These are phyloP conservation scores for Lodderomyces parapsilosis DNA, from an alignment of 1,139 yeast genomes.

Conservation along the genomic window DNA sequence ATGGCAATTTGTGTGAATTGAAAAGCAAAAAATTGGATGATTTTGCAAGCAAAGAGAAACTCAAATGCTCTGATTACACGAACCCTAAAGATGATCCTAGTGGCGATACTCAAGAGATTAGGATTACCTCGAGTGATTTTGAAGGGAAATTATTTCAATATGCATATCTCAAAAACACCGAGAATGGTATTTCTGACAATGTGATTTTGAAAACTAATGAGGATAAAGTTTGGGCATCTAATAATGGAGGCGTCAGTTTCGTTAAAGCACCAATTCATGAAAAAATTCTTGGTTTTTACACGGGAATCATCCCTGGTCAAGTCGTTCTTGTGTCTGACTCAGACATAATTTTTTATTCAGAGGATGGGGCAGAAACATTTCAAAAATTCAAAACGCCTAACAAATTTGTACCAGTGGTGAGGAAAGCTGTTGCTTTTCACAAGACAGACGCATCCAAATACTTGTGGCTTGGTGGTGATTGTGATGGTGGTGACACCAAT, in stretches of 20 bases:
- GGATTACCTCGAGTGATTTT: slow-evolving; percentile 21
- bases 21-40: slow-evolving; percentile 21
- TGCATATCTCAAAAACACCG: slow-evolving; percentile 52
- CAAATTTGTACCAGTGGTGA: slow-evolving; percentile 35
- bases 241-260: slow-evolving; percentile 74
- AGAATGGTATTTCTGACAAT: slow-evolving; percentile 61
- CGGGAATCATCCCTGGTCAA: slow-evolving; percentile 64
- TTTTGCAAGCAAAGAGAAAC: slow-evolving; percentile 24
- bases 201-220: slow-evolving; percentile 59
- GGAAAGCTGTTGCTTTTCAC: slow-evolving; percentile 55
- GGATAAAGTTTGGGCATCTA: slow-evolving; percentile 60
- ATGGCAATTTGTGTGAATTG: slow-evolving; percentile 51
- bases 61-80: slow-evolving; percentile 36
- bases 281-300: slow-evolving; percentile 51
- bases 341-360: slow-evolving; percentile 54
- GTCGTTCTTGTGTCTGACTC: slow-evolving; percentile 59
- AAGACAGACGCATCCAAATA: slow-evolving; percentile 54
- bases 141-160: slow-evolving; percentile 53
- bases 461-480: slow-evolving; percentile 68
- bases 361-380: slow-evolving; percentile 68
- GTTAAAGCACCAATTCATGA: slow-evolving; percentile 46
- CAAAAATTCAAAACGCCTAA: slow-evolving; percentile 49
- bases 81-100: slow-evolving; percentile 25
- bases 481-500: slow-evolving; percentile 38
- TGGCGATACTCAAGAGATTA: slow-evolving; percentile 20